Evolutionary conservation across 176 grass and related monocot species (phyloP).

Genomic region (Eremochloa ophiuroides): DNA sequence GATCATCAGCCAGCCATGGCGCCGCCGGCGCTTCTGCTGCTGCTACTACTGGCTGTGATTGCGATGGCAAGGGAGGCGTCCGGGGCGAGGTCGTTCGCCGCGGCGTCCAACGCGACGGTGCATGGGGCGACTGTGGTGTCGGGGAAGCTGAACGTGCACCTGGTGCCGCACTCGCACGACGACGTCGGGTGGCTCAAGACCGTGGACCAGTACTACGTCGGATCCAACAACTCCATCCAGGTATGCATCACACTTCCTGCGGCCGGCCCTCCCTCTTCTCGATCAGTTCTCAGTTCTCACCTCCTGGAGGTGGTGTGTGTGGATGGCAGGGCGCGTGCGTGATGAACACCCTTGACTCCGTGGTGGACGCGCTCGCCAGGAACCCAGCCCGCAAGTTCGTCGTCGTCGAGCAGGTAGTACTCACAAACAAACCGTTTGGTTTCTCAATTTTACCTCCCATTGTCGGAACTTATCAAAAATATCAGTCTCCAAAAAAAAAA

Average conservation of each 20-base stretch:
- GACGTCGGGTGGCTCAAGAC: conserved; percentile 94
- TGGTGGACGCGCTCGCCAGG: conserved; percentile 59
- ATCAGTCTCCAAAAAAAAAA: no score
- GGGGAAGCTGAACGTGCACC: conserved; percentile 63
- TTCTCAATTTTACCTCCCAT: no score
- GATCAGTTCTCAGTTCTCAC: background rate
- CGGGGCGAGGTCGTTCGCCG: conserved; percentile 6
- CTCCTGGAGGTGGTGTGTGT: background rate
- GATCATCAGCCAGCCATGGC: background rate
- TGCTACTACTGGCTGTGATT: background rate
- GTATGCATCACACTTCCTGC: conserved; percentile 22
- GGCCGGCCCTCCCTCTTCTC: no score
- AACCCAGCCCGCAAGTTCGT: conserved; percentile 70
- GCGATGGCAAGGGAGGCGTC: background rate
- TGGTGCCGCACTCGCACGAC: conserved; percentile 80
- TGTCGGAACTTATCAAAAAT: no score
- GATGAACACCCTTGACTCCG: conserved; percentile 80
- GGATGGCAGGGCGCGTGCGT: conserved; percentile 59
- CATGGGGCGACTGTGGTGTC: conserved; percentile 2
- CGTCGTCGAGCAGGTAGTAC: conserved; percentile 79
- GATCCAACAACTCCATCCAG: conserved; percentile 77
- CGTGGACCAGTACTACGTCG: conserved; percentile 80
- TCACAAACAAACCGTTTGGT: no score
- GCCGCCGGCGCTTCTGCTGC: background rate
- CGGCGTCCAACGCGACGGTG: conserved; percentile 44